Evolutionary conservation across 1,284 basidiomycete genomes (phyloP), one percentile per base, ranked within the genome.

Genomic region (Ceratorhiza oryzae-sativae): DNA sequence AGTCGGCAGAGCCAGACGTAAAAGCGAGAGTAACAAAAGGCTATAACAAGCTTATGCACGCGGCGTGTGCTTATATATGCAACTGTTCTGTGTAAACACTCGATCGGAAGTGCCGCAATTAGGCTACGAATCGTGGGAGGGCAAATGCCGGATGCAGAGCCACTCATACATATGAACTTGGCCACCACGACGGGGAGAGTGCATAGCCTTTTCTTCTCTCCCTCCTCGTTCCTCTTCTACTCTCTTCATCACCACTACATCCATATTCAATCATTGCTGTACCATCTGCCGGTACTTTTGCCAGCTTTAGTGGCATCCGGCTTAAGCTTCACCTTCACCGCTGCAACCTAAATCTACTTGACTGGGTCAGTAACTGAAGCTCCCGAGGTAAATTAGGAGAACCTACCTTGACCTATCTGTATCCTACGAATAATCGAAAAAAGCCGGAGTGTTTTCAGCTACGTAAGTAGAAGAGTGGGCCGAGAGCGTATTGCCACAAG

Each of bases 141-240:
- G 63, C 10, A 70, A 55, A 23, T 49, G 27, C 67, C 67, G 67
- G 55, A 58, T 34, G 67, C 67, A 70, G 53, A 48, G 67, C 55
- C 67, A 70, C 67, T 55, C 55, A 25, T 13, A 41, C 30, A 30
- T 20, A 45, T 36, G 18, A 46, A 59, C 67, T 68, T 70, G 67
- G 67, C 67, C 67, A 70, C 55, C 55, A 48, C 34, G 9, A 15
- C 63, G n/a, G n/a, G n/a, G n/a, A n/a, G n/a, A 5, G n/a, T n/a
- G 39, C 18, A n/a, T 27, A 1, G 12, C 5, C 27, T 45, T 45
- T 10, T 41, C 30, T 23, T 12, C 15, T 18, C 42, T 23, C 45
- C 20, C 25, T n/a, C 60, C 6, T 12, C 42, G 15, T 8, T 45
- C 45, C 3, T 6, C 30, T 20, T n/a, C 2, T 30, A 4, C 30